Evolutionary conservation across 208 protist genomes (phyloP).

Genomic region (Trypanosoma rangeli): DNA sequence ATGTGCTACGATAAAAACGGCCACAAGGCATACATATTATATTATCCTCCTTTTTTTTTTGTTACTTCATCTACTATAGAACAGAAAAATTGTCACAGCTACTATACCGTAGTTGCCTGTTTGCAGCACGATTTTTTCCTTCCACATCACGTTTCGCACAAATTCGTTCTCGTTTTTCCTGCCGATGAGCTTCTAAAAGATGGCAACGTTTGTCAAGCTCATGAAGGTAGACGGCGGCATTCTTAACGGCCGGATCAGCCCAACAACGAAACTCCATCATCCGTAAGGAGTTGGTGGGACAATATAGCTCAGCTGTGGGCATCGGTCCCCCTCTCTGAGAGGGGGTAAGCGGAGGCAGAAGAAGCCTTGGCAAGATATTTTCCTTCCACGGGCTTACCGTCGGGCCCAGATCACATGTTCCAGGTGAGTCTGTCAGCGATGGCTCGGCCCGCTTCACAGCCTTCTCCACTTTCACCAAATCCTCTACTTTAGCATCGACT

Average conservation of each 20-base stretch:
- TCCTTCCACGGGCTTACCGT: not conserved
- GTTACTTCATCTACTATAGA: not conserved
- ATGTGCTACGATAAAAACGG: not conserved
- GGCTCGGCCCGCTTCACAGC: slow-evolving; percentile 8
- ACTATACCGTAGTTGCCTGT: not conserved
- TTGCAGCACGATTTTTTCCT: not conserved
- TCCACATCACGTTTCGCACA: slow-evolving; percentile 18
- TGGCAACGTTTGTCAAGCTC: slow-evolving; percentile 32
- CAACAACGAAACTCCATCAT: slow-evolving; percentile 21
- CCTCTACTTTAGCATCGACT: not conserved
- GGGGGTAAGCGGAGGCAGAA: not conserved
- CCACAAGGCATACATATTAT: not conserved
- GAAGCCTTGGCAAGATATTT: not conserved
- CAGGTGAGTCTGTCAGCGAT: slow-evolving; percentile 8
- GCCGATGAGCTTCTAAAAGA: slow-evolving; percentile 17
- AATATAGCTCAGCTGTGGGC: not conserved
- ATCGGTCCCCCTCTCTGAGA: not conserved
- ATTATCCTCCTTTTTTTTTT: not conserved
- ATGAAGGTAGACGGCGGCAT: slow-evolving; percentile 23
- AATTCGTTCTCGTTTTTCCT: slow-evolving; percentile 10
- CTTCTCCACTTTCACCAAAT: not conserved
- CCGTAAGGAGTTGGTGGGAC: not conserved
- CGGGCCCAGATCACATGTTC: slow-evolving; percentile 1
- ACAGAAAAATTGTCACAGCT: not conserved
- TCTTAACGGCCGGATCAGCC: slow-evolving; percentile 36